Conservation (phyloP, 176 grass and related monocot species). For the Musa schizocarpa region DNA sequence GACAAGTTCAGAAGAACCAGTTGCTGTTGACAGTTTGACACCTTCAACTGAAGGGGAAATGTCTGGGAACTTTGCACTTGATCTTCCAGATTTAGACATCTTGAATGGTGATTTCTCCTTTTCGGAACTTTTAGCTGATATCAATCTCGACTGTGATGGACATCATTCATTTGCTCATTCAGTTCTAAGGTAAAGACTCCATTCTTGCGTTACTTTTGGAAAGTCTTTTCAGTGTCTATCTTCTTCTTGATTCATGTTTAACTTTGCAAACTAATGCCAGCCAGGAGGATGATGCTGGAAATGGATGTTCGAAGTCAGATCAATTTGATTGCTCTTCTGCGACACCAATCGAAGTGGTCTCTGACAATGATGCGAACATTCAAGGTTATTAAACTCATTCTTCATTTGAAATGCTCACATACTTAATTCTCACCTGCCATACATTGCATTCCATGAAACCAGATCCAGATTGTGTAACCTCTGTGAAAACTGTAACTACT, state of each 20-base stretch:
- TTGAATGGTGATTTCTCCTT: slow-evolving; percentile 62
- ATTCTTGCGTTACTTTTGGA: background rate
- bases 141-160: slow-evolving; percentile 62
- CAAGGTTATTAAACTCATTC: slow-evolving; percentile 34
- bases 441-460: slow-evolving; percentile 13
- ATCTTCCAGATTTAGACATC: slow-evolving; percentile 66
- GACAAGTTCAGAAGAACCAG: background rate
- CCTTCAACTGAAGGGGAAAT: background rate
- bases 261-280: slow-evolving; percentile 31
- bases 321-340: slow-evolving; percentile 33
- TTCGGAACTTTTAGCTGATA: slow-evolving; percentile 72
- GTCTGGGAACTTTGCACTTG: slow-evolving; percentile 37
- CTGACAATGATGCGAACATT: slow-evolving; percentile 24
- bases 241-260: background rate
- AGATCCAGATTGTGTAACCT: slow-evolving; percentile 54
- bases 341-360: slow-evolving; percentile 13
- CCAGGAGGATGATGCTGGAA: slow-evolving; percentile 22
- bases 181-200: slow-evolving; percentile 42
- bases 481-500: slow-evolving; percentile 73
- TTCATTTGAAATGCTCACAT: background rate
- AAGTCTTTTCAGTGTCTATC: background rate
- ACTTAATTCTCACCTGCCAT: background rate
- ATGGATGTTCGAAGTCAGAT: slow-evolving; percentile 1
- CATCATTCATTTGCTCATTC: slow-evolving; percentile 25
- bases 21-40: background rate